Evolutionary conservation across 352 stramenopile genomes (phyloP), one percentile per base, ranked within the genome.

Genomic region (Blastocystis sp.): DNA sequence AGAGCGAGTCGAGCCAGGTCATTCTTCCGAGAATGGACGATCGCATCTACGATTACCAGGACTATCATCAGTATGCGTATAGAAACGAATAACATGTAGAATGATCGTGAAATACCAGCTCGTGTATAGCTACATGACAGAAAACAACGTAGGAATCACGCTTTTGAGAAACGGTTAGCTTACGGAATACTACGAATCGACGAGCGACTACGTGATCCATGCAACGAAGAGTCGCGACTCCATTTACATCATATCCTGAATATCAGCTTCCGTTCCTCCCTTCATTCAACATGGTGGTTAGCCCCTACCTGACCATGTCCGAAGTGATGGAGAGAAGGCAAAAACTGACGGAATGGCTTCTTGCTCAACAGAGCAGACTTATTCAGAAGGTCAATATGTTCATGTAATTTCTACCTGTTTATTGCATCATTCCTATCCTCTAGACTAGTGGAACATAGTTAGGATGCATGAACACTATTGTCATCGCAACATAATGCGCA

Each of bases 121-220:
- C 14, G 16, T 78, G 7, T 78, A 63, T 42, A 57, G 36, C 8
- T 34, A 78, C 32, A 78, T 78, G 67, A 57, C 24, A 11, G 32
- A 61, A 16, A 61, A 61, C 44, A 21, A 78, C 1, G 67, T 78
- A 14, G 21, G 64, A 36, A 24, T 4, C 7, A 36, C 1, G 9
- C 14, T 27, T 21, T 54, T 9, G 9, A 11, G 27, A 29, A 38
- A 36, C n/a, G 21, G 24, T 14, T 61, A 78, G 67, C 24, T 63
- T 9, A 78, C n/a, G 14, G 67, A 78, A 40, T 78, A 61, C 34
- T 78, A 61, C 29, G 44, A 78, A 44, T 78, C 67, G 36, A 78
- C 42, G 7, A 0, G 36, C 9, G 49, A 78, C 8, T 63, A 29
- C 29, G 29, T 49, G 18, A 40, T 78, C 11, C 67, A 78, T 61